phyloP scores from a whole-genome alignment of 495 filamentous ascomycete genomes.

The Aspergillus homomorphus region DNA sequence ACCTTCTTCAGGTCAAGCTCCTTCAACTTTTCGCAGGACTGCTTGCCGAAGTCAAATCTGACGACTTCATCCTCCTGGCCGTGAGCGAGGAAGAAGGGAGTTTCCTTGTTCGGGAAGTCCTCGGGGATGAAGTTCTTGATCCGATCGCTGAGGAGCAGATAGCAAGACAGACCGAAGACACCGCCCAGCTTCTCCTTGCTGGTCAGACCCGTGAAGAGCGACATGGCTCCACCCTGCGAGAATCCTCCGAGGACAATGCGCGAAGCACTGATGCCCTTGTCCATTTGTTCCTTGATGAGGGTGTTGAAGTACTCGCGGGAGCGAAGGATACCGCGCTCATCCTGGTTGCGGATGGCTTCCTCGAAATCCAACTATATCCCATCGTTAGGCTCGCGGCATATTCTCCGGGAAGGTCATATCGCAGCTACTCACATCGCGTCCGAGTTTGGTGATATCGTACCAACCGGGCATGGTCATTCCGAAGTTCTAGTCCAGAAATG shows the following conservation, averaged over 20 bases:
- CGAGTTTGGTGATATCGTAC: constrained; percentile 78
- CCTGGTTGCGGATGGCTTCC: constrained; percentile 55
- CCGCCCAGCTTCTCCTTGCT: constrained; percentile 73
- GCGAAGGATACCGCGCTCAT: constrained; percentile 74
- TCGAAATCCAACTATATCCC: constrained; percentile 38
- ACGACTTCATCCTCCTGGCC: constrained; percentile 73
- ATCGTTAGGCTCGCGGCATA: background rate
- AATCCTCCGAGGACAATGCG: constrained; percentile 80
- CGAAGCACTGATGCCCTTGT: constrained; percentile 74
- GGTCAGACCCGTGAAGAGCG: constrained; percentile 67
- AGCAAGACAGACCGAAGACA: constrained; percentile 81
- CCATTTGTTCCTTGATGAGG: constrained; percentile 79
- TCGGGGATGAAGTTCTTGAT: constrained; percentile 62
- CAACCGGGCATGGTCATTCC: constrained; percentile 87
- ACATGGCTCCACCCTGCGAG: constrained; percentile 61
- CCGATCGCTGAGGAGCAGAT: constrained; percentile 72
- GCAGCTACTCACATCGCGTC: constrained; percentile 36
- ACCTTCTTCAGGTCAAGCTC: constrained; percentile 63
- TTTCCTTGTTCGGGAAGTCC: constrained; percentile 69
- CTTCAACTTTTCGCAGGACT: constrained; percentile 60
- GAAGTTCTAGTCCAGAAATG: constrained; percentile 55
- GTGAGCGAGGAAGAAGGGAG: constrained; percentile 85
- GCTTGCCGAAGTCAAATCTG: constrained; percentile 60
- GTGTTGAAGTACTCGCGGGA: constrained; percentile 72
- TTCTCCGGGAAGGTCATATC: background rate